Percentiles rank a stretch among this genome's conserved stretches.
Conservation (phyloP, 345 rosid species). For the Zanthoxylum bungeanum region DNA sequence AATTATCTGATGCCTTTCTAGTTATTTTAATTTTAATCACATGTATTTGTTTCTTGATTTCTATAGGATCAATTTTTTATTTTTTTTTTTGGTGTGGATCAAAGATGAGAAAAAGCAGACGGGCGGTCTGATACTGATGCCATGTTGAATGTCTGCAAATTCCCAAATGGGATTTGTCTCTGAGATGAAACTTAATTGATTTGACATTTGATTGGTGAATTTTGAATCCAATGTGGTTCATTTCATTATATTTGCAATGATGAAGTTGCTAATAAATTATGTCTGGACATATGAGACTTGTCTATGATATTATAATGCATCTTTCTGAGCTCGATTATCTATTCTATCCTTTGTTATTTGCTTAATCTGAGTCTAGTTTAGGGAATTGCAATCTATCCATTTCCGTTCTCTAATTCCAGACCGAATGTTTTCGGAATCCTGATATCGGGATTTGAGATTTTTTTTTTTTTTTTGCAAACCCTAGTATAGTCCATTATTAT, state of each 20-base stretch:
- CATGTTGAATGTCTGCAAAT: constrained; percentile 77
- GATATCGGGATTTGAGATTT: too few relatives aligned
- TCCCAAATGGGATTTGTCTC: constrained; percentile 45
- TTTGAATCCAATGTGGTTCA: neutral
- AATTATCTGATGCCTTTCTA: constrained; percentile 55
- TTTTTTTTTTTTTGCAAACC: too few relatives aligned
- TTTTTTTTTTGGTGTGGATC: constrained; percentile 12
- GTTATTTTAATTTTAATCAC: too few relatives aligned
- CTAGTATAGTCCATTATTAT: too few relatives aligned
- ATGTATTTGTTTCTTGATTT: neutral
- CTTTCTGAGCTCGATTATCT: constrained; percentile 67
- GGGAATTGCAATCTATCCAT: too few relatives aligned
- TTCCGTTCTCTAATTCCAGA: too few relatives aligned
- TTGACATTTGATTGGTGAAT: neutral
- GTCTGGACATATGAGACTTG: constrained; percentile 62
- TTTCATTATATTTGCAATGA: constrained; percentile 51
- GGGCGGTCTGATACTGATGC: constrained; percentile 96
- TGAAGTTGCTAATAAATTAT: constrained; percentile 48
- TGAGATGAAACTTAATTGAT: constrained; percentile 28
- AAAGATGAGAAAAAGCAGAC: constrained; percentile 80
- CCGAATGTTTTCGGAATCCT: too few relatives aligned
- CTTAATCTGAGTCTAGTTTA: too few relatives aligned
- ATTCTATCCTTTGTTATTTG: too few relatives aligned
- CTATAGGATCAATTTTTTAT: neutral
- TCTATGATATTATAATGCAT: constrained; percentile 39